Conservation (phyloP, 2,329 filamentous ascomycete species). For the Elsinoe australis region DNA sequence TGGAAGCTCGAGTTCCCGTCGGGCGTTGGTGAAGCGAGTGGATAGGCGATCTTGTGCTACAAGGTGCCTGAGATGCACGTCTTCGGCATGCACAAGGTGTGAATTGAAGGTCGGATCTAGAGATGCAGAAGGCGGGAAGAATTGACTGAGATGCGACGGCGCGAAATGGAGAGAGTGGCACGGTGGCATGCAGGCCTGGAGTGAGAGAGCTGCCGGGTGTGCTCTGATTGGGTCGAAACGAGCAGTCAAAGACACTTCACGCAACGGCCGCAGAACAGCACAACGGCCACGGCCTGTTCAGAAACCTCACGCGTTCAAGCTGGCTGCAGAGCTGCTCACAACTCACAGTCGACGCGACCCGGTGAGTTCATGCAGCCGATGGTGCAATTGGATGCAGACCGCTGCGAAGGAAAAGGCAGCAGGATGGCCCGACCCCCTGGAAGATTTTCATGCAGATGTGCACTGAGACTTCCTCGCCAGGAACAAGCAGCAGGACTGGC, state of each 20-base stretch:
- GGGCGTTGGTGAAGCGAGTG: constrained; percentile 1
- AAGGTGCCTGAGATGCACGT: neutral
- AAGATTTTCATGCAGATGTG: neutral
- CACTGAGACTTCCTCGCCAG: neutral
- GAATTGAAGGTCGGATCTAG: neutral
- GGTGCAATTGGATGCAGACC: neutral
- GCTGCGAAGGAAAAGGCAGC: neutral
- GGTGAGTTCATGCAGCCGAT: neutral
- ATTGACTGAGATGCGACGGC: constrained; percentile 10
- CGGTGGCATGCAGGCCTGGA: neutral
- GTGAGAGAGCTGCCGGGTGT: neutral
- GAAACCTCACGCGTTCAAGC: constrained; percentile 7
- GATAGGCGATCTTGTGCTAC: neutral
- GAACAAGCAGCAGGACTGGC: too few relatives aligned
- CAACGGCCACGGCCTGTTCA: neutral
- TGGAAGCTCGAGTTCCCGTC: constrained; percentile 13
- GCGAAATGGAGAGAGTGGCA: constrained; percentile 13
- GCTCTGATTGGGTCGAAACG: neutral
- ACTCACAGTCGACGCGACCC: neutral
- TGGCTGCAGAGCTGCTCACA: neutral
- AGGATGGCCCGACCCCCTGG: constrained; percentile 7
- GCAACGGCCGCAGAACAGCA: constrained; percentile 14
- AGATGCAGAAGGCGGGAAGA: constrained; percentile 12
- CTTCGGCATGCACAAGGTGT: neutral
- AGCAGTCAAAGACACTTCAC: constrained; percentile 8